Evolutionary conservation across 2,329 filamentous ascomycete species (phyloP).

Genomic region (Knoxdaviesia capensis): DNA sequence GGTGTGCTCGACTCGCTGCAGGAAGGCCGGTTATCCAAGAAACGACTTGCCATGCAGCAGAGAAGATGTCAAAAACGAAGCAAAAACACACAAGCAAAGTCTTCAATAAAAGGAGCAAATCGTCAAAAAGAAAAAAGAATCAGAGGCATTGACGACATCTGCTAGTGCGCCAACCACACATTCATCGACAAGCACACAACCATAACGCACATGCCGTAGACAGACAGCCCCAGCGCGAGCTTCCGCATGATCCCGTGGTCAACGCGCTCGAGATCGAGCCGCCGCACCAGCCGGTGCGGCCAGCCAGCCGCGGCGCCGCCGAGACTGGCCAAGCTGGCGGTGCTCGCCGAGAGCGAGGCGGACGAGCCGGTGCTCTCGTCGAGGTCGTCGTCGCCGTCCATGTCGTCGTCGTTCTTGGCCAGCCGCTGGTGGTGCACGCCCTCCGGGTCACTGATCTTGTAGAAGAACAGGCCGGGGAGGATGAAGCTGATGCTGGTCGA

Average conservation of each 20-base stretch:
- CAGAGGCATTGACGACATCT: no score
- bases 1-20: no score
- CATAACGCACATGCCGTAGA: slow-evolving; percentile 83
- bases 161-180: slow-evolving; percentile 38
- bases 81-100: no score
- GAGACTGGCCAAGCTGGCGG: slow-evolving; percentile 21
- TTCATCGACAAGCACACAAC: slow-evolving; percentile 71
- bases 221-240: slow-evolving; percentile 51
- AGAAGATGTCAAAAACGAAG: no score
- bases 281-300: slow-evolving; percentile 28
- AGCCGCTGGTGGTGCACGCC: slow-evolving; percentile 71
- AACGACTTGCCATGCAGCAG: no score
- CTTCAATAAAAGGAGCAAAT: no score
- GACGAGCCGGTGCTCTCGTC: slow-evolving; percentile 10
- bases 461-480: slow-evolving; percentile 88
- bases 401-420: slow-evolving; percentile 79
- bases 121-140: no score
- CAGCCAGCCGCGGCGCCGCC: slow-evolving; percentile 15
- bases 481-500: slow-evolving; percentile 96
- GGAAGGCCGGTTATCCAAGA: no score
- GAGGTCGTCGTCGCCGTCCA: slow-evolving; percentile 32
- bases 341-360: slow-evolving; percentile 19
- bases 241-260: slow-evolving; percentile 47
- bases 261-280: slow-evolving; percentile 42
- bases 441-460: slow-evolving; percentile 87